These are phyloP conservation scores for Atalantia buxifolia DNA, from an alignment of 345 rosid genomes.

Conservation along the genomic window DNA sequence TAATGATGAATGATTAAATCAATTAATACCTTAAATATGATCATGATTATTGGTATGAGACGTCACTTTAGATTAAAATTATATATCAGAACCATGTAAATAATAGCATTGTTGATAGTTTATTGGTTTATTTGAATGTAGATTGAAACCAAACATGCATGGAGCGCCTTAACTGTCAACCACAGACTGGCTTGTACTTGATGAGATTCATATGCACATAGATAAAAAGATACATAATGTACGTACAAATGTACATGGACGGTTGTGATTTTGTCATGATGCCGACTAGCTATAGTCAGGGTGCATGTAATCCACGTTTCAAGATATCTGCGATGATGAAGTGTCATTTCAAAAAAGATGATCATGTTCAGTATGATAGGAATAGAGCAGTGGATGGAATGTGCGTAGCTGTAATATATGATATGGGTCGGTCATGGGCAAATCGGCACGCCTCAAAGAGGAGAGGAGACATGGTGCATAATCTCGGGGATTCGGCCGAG, in stretches of 20 bases:
- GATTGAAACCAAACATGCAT: not conserved
- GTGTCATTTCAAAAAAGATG: constrained; percentile 39
- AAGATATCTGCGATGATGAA: constrained; percentile 24
- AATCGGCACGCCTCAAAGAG: constrained; percentile 2
- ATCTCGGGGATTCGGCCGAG: constrained; percentile 46
- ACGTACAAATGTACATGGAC: not conserved
- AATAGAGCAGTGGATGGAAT: not conserved
- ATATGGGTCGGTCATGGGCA: constrained; percentile 20
- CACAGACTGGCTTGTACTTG: not conserved
- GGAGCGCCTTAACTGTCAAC: not conserved
- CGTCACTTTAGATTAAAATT: too few relatives aligned
- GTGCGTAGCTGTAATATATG: not conserved
- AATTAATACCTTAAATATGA: too few relatives aligned
- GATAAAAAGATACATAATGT: not conserved
- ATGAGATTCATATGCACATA: not conserved
- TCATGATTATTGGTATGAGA: too few relatives aligned
- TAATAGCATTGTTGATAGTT: too few relatives aligned
- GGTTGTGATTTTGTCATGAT: constrained; percentile 19
- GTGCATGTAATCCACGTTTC: constrained; percentile 32
- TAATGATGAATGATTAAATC: too few relatives aligned
- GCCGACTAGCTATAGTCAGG: constrained; percentile 11
- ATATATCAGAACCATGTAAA: too few relatives aligned
- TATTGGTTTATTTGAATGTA: not conserved
- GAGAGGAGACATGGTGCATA: constrained; percentile 44
- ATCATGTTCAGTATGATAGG: too few relatives aligned